Percentiles rank a stretch among this genome's conserved stretches.
Evolutionary conservation across 495 filamentous ascomycete species (phyloP).

Genomic region (Pyrenula aspistea): DNA sequence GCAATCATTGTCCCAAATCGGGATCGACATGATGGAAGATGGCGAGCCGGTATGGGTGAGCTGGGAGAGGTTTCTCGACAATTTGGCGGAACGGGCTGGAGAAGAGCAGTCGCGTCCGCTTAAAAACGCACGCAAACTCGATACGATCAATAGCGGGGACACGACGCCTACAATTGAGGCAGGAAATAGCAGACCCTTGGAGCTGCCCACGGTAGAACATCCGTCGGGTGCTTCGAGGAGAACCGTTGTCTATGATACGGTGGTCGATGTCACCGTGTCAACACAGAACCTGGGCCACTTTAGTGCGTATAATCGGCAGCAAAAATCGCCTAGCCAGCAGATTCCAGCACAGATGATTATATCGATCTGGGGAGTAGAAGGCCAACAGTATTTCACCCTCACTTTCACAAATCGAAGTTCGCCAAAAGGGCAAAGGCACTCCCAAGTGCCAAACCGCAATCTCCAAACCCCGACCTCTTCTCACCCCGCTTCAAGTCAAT

Average conservation of each 20-base stretch:
- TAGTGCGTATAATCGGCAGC: slow-evolving; percentile 17
- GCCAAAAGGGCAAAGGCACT: neutral
- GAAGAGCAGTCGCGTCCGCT: neutral
- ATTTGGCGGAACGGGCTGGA: slow-evolving; percentile 20
- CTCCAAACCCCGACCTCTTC: slow-evolving; percentile 8
- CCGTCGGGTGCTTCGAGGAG: slow-evolving; percentile 2
- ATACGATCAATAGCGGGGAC: neutral
- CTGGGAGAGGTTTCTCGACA: slow-evolving; percentile 38
- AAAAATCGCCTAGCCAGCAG: slow-evolving; percentile 15
- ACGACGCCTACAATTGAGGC: neutral
- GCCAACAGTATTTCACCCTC: slow-evolving; percentile 49
- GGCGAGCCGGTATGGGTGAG: slow-evolving; percentile 24
- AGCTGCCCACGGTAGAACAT: no score
- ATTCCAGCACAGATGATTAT: slow-evolving; percentile 54
- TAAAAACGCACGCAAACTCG: no score
- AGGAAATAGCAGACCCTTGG: neutral
- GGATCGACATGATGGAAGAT: slow-evolving; percentile 49
- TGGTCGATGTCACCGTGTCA: slow-evolving; percentile 45
- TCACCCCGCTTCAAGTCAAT: slow-evolving; percentile 18
- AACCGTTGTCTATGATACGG: slow-evolving; percentile 30
- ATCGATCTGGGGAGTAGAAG: slow-evolving; percentile 48
- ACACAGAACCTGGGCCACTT: slow-evolving; percentile 8
- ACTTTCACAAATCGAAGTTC: slow-evolving; percentile 50
- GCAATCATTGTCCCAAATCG: slow-evolving; percentile 44
- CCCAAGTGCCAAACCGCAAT: slow-evolving; percentile 2